phyloP scores from a whole-genome alignment of 768 basidiomycete species.

The Lentinula edodes region DNA sequence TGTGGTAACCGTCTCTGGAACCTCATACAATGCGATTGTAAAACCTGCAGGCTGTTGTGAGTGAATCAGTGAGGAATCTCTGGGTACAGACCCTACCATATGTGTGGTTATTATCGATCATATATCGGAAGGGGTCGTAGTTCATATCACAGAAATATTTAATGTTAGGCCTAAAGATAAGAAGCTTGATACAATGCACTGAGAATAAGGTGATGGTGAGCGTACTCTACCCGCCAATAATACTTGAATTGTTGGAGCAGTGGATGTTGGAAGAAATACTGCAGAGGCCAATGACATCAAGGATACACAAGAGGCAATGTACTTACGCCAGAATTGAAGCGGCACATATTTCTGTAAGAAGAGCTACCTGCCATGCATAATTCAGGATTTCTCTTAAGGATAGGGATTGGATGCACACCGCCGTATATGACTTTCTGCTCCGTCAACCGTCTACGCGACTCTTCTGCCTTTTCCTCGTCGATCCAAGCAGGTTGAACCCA shows the following conservation, averaged over 20 bases:
- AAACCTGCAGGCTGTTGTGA: slow-evolving; percentile 38
- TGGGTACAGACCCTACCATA: slow-evolving; percentile 38
- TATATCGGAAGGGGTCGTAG: slow-evolving; percentile 63
- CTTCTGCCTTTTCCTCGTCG: slow-evolving; percentile 54
- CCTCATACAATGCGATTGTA: slow-evolving; percentile 72
- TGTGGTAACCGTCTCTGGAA: slow-evolving; percentile 66
- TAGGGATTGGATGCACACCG: slow-evolving; percentile 22
- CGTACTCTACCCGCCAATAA: slow-evolving; percentile 61
- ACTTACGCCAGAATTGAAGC: slow-evolving; percentile 62
- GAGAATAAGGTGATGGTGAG: neutral
- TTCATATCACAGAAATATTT: slow-evolving; percentile 71
- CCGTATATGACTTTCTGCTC: slow-evolving; percentile 43
- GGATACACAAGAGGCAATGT: slow-evolving; percentile 22
- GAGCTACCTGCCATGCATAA: neutral
- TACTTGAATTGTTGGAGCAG: slow-evolving; percentile 48
- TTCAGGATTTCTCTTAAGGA: neutral
- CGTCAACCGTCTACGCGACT: slow-evolving; percentile 47
- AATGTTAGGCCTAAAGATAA: slow-evolving; percentile 53
- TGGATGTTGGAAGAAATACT: slow-evolving; percentile 72
- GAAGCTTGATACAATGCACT: slow-evolving; percentile 28
- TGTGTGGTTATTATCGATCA: slow-evolving; percentile 64
- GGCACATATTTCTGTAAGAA: slow-evolving; percentile 69
- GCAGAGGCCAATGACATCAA: slow-evolving; percentile 33
- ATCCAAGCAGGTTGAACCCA: slow-evolving; percentile 74
- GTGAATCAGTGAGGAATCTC: neutral